A percentile compares a stretch with the other conserved stretches of the same genome.
Evolutionary conservation across 352 stramenopile species (phyloP).

Genomic region (Phytopythium cucurbitacearum): DNA sequence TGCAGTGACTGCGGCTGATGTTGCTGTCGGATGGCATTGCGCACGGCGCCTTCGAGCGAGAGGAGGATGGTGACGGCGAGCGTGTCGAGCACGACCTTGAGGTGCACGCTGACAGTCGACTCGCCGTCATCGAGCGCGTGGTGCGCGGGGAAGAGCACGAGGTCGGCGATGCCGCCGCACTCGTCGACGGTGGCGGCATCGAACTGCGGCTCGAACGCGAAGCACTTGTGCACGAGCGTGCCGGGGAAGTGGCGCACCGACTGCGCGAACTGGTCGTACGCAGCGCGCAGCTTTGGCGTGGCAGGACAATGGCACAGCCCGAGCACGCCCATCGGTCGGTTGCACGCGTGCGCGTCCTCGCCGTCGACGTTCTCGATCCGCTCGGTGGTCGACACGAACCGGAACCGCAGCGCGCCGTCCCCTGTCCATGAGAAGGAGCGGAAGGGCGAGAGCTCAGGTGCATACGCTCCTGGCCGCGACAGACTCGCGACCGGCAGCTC

Average conservation of each 20-base stretch:
- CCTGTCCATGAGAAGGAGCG: slow-evolving; percentile 65
- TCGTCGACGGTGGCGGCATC: slow-evolving; percentile 52
- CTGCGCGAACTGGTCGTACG: slow-evolving; percentile 64
- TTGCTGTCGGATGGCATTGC: slow-evolving; percentile 50
- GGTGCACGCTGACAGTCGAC: slow-evolving; percentile 77
- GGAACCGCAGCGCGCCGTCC: slow-evolving; percentile 48
- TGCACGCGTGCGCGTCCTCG: slow-evolving; percentile 70
- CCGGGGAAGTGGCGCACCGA: slow-evolving; percentile 59
- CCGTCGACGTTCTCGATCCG: slow-evolving; percentile 51
- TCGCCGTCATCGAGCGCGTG: slow-evolving; percentile 55
- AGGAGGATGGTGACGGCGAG: slow-evolving; percentile 80
- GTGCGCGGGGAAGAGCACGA: slow-evolving; percentile 82
- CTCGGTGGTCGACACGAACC: slow-evolving; percentile 66
- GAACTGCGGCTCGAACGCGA: slow-evolving; percentile 82
- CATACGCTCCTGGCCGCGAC: slow-evolving; percentile 72
- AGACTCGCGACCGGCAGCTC: slow-evolving; percentile 62
- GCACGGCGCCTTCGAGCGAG: slow-evolving; percentile 73
- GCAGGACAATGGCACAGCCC: slow-evolving; percentile 79
- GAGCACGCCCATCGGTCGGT: slow-evolving; percentile 67
- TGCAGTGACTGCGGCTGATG: slow-evolving; percentile 10
- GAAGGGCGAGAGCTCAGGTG: slow-evolving; percentile 79
- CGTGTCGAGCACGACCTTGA: slow-evolving; percentile 79
- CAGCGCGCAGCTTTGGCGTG: slow-evolving; percentile 45
- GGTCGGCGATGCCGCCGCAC: slow-evolving; percentile 47
- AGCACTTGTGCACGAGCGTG: slow-evolving; percentile 77